Base-by-base conservation (phyloP, 257 asterid genomes). In the Nyctanthes arbortristis region DNA sequence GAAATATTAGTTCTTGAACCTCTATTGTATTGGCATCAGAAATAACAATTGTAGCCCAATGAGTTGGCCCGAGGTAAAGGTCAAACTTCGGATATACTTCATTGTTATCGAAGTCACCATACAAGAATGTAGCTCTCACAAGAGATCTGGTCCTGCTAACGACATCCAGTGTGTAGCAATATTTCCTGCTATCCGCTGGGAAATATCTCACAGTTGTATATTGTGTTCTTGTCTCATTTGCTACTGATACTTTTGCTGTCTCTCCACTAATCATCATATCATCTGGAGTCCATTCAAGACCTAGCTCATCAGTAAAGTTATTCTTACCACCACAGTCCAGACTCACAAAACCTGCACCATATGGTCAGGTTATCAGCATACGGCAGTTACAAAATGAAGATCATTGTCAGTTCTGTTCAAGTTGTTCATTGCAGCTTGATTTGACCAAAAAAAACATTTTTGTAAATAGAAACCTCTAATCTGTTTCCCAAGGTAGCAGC, bases 11-110 rank as follows among this genome's bases (percentile, higher is more conserved):
- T 87, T 94, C 99, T 74, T 84, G 86, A 56, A 69, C 73, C 81
- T 94, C 97, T 37, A 84, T 80, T 9, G 84, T 86, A 76, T 60
- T 78, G 65, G 97, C 97, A 81, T 94, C 97, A 0, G 94, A 88
- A 65, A 94, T 94, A 52, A 79, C 95, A 66, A 94, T 85, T 3
- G 97, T 94, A 63, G 88, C 79, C 99, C 99, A 94, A 77, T 75
- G 92, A 30, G 99, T 94, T 20, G 99, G 81, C 68, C 99, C 99
- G 8, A 94, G 69, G 1, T 97, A 88, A 71, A 94, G 78, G 69
- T 94, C 99, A 64, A 94, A 94, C 84, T 91, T 91, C 54, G 99
- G 99, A 63, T 94, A 94, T 9, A 89, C 93, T 27, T 88, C 80
- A 59, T 81, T 81, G 76, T 64, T 84, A 67, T 89, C 97, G 65